Evolutionary conservation across 2,329 filamentous ascomycete species (phyloP).

Genomic region (Fusarium clavum): DNA sequence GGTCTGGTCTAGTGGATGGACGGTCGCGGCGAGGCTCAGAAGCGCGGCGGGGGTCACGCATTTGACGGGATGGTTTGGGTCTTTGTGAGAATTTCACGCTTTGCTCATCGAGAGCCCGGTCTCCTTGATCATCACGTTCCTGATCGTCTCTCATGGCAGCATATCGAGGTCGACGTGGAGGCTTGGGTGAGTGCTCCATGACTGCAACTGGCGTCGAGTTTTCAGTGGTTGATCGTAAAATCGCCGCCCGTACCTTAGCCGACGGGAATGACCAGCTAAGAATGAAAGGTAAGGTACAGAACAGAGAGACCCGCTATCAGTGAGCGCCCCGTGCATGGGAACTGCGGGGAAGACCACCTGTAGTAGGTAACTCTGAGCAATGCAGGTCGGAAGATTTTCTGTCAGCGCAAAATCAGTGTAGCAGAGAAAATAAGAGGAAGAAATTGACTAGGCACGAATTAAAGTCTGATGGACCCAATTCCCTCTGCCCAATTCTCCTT

Average conservation of each 20-base stretch:
- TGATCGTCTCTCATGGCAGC: conserved; percentile 57
- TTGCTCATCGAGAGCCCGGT: conserved; percentile 53
- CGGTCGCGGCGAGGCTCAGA: conserved; percentile 50
- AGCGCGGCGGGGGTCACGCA: conserved; percentile 47
- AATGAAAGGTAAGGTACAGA: conserved; percentile 10
- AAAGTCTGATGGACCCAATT: background rate
- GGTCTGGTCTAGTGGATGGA: conserved; percentile 49
- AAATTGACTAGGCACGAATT: background rate
- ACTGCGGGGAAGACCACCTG: conserved; percentile 32
- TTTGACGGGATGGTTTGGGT: conserved; percentile 49
- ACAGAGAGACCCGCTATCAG: conserved; percentile 34
- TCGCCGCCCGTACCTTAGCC: conserved; percentile 55
- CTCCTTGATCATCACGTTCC: conserved; percentile 53
- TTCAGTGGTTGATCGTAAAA: conserved; percentile 51
- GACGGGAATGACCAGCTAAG: conserved; percentile 44
- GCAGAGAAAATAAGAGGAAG: background rate
- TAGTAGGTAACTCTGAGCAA: conserved; percentile 11
- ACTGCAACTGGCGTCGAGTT: conserved; percentile 52
- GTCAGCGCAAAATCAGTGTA: conserved; percentile 15
- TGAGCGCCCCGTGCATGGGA: conserved; percentile 26
- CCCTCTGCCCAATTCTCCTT: conserved; percentile 1
- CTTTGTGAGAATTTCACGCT: conserved; percentile 50
- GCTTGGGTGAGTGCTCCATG: conserved; percentile 49
- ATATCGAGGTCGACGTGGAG: conserved; percentile 54
- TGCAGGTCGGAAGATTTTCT: conserved; percentile 19